Base-by-base conservation (phyloP, 805 yeast genomes). In the Cyberlindnera euphorbiae region DNA sequence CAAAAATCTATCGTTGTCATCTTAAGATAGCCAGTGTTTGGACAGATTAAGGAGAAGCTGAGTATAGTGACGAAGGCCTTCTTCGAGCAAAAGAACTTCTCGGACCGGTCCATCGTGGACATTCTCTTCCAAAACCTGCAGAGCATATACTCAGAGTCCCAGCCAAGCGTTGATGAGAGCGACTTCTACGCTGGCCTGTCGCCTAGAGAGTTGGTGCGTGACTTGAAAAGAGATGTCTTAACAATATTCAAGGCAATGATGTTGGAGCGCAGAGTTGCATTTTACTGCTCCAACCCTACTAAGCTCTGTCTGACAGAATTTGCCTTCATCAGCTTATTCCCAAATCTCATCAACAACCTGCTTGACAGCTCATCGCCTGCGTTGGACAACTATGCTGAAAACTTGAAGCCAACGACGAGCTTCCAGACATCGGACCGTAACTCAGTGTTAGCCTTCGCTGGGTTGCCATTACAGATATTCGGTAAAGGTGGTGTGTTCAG, bases 1-100 rank as follows among this genome's bases (percentile, higher is more conserved):
- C 98, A 93, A 52, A 93, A 93, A 53, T 81, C 95, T 0, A 75
- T 93, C 19, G 96, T 93, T 5, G 79, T 93, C 26, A 73, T 93
- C n/a, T 74, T 84, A 4, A 71, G 85, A 40, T 82, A 82, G 56
- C 97, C 98, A 2, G 77, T 93, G 3, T 87, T 86, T 53, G 82
- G 84, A 11, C 95, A 88, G 43, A 76, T 93, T 39, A 83, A 82
- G 52, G 97, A 93, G 50, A 93, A 93, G 58, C 63, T 93, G 44
- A 82, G 95, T 31, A 86, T 93, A 17, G 85, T 90, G 21, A 89
- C 97, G 0, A 77, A 80, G 41, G 82, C 88, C 2, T 90, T 79
- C 59, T 93, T 93, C 54, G 68, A 77, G 33, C 98, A 93, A 54
- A 75, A 72, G 31, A 77, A 83, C 54, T 85, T 93, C 49, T 67